phyloP scores from a whole-genome alignment of 257 asterid species.

The Leptodermis oblonga region DNA sequence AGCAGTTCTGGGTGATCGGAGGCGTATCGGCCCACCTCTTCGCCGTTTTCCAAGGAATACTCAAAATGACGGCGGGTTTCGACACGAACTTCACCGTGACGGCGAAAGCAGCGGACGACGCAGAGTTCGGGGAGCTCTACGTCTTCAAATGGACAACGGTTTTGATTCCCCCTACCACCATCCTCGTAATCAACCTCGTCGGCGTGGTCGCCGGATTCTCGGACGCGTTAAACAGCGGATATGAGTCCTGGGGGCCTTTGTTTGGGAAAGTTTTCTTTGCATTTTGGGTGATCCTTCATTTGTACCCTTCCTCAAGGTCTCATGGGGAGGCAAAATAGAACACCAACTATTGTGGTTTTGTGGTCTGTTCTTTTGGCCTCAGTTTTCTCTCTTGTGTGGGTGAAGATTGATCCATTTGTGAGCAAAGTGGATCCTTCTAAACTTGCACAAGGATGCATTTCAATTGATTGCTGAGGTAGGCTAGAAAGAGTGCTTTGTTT shows the following conservation, averaged over 20 bases:
- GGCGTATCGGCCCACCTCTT: slow-evolving; percentile 97
- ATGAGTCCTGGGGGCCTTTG: slow-evolving; percentile 90
- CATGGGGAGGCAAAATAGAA: slow-evolving; percentile 89
- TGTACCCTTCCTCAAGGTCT: slow-evolving; percentile 97
- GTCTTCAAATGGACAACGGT: slow-evolving; percentile 92
- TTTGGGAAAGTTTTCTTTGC: slow-evolving; percentile 92
- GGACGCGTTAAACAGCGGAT: slow-evolving; percentile 87
- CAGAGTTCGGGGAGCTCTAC: slow-evolving; percentile 85
- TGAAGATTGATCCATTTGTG: slow-evolving; percentile 82
- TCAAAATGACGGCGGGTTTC: slow-evolving; percentile 84
- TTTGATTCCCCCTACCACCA: slow-evolving; percentile 88
- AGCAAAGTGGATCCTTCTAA: slow-evolving; percentile 43
- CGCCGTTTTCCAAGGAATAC: slow-evolving; percentile 96
- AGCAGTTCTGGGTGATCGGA: slow-evolving; percentile 99
- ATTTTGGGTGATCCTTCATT: slow-evolving; percentile 88
- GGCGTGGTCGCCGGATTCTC: slow-evolving; percentile 97
- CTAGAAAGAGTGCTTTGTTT: background rate
- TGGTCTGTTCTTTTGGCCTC: slow-evolving; percentile 97
- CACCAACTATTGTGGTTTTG: slow-evolving; percentile 80
- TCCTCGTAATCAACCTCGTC: slow-evolving; percentile 69
- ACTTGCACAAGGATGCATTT: slow-evolving; percentile 57
- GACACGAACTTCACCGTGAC: slow-evolving; percentile 96
- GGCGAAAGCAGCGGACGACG: slow-evolving; percentile 73
- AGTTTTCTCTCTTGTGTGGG: slow-evolving; percentile 95
- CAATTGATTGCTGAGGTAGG: slow-evolving; percentile 72